phyloP scores from a whole-genome alignment of 495 filamentous ascomycete species.

The Xanthoparmelia taractica region DNA sequence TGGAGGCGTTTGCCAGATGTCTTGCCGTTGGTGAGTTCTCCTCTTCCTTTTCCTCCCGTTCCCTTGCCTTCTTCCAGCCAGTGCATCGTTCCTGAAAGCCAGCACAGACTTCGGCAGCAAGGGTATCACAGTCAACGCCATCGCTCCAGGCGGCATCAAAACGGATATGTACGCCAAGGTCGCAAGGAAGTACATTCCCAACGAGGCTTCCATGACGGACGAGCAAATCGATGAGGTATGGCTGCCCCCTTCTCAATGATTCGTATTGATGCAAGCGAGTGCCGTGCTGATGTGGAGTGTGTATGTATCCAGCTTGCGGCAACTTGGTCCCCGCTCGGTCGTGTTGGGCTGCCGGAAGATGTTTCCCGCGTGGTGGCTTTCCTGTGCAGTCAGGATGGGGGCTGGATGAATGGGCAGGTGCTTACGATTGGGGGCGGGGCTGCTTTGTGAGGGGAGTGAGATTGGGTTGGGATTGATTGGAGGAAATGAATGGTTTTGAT shows the following conservation, averaged over 20 bases:
- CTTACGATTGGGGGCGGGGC: constrained; percentile 15
- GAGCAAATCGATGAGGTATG: constrained; percentile 36
- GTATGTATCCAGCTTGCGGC: constrained; percentile 33
- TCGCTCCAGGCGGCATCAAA: constrained; percentile 61
- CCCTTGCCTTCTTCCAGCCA: no score
- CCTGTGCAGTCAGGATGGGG: constrained; percentile 55
- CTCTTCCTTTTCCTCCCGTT: background rate
- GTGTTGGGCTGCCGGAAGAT: constrained; percentile 55
- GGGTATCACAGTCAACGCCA: constrained; percentile 57
- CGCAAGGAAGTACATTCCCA: constrained; percentile 30
- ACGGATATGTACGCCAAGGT: constrained; percentile 54
- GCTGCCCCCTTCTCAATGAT: background rate
- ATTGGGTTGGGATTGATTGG: background rate
- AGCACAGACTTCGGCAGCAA: constrained; percentile 39
- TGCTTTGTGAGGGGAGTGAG: background rate
- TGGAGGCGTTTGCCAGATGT: constrained; percentile 50
- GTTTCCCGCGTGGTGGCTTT: constrained; percentile 58
- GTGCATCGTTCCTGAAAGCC: background rate
- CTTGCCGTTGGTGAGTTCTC: constrained; percentile 38
- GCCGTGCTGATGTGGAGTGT: background rate
- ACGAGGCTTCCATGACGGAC: constrained; percentile 29
- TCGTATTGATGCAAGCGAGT: constrained; percentile 3
- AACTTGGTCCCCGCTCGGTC: constrained; percentile 52
- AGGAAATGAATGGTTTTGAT: background rate
- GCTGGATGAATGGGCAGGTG: constrained; percentile 57